These are phyloP conservation scores for Globisporangium recalcitrans DNA, from an alignment of 352 stramenopile genomes.

Conservation along the genomic window DNA sequence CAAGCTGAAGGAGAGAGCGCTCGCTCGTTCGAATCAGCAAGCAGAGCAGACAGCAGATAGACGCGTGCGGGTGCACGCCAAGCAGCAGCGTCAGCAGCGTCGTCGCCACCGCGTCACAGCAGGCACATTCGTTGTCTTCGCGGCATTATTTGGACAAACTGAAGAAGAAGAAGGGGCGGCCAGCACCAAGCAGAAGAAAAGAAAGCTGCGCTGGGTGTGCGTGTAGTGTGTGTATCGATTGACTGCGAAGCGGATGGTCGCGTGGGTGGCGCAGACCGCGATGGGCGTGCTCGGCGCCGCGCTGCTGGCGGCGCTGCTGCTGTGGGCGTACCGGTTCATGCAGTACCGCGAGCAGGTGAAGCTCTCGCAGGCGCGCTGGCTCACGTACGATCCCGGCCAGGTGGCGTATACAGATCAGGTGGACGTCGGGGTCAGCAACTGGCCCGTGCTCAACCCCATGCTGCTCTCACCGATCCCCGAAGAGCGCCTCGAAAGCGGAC, in stretches of 20 bases:
- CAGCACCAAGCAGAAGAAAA: neutral
- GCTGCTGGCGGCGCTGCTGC: constrained; percentile 30
- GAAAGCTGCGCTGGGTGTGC: neutral
- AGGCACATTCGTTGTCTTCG: neutral
- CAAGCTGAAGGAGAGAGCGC: neutral
- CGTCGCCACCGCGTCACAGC: neutral
- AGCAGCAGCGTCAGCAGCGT: neutral
- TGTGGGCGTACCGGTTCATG: constrained; percentile 58
- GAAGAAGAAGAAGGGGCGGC: neutral
- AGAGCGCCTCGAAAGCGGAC: constrained; percentile 46
- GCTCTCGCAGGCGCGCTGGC: constrained; percentile 61
- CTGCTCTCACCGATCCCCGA: constrained; percentile 69
- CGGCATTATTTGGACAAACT: neutral
- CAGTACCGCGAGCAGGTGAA: constrained; percentile 55
- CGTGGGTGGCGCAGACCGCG: constrained; percentile 34
- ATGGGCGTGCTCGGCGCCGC: constrained; percentile 35
- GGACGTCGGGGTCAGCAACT: constrained; percentile 24
- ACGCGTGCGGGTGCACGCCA: too few species aligned
- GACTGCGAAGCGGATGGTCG: constrained; percentile 23
- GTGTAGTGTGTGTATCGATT: neutral
- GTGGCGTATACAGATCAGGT: constrained; percentile 12
- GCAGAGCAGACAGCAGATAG: neutral
- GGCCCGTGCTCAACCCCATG: constrained; percentile 46
- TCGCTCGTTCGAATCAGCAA: neutral
- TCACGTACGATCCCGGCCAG: constrained; percentile 39